Evolutionary conservation across 163 green algal genomes (phyloP), one percentile per base, ranked within the genome.

Genomic region (Coccomyxa subellipsoidea): DNA sequence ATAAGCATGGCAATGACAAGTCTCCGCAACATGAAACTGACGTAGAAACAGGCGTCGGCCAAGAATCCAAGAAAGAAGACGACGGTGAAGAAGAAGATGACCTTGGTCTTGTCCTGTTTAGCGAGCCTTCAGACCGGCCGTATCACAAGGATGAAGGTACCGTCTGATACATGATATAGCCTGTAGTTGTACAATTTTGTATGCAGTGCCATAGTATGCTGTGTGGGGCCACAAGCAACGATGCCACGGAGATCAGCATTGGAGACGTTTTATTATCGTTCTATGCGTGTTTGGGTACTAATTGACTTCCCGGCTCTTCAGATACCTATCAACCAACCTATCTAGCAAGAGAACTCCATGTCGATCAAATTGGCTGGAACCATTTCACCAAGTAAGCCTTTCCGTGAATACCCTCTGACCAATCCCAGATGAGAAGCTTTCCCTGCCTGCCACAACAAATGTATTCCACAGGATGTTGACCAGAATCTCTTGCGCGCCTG

Each of bases 331-430:
- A 73, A 23, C 66, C 66, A 18, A 73, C 66, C 1, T 73, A 73
- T 34, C 66, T 73, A 12, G 66, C 66, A 8, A 73, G 66, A 34
- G 66, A 73, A 34, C 27, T 73, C 66, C 27, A 34, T 12, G 66
- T 73, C 66, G 66, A 73, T 73, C 1, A 73, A 34, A 23, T 73
- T 73, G 66, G 66, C 66, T 73, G 66, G 66, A n/a, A 73, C 66
- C 66, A 73, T 34, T 73, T 73, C n/a, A 34, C n/a, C 27, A 73
- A 73, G 66, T 73, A 34, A 18, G 27, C 1, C 18, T 23, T 73
- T 73, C 66, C 27, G 47, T 27, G 0, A 59, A 21, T 12, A 27
- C 0, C 47, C 23, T 59, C 3, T 18, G 23, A 27, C 47, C 21
- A 59, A 59, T 12, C n/a, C n/a, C n/a, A n/a, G n/a, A n/a, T n/a